Percentiles rank a stretch among this genome's conserved stretches.
Evolutionary conservation across 805 yeast species (phyloP).

Genomic region (Starmerella powellii): DNA sequence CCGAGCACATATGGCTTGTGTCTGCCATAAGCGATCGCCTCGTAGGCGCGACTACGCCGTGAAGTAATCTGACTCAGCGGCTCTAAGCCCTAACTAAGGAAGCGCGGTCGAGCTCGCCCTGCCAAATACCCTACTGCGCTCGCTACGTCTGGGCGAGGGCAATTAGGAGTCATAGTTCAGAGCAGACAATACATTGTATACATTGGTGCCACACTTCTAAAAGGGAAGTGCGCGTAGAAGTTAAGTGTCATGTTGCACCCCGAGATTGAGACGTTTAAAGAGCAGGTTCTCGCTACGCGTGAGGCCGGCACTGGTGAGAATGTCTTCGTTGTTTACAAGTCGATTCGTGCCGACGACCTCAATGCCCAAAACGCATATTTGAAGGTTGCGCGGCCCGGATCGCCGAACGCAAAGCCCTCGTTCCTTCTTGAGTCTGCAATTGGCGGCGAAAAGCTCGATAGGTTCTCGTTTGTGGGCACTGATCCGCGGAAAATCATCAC

Average conservation of each 20-base stretch:
- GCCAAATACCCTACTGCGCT: background rate
- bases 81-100: constrained; percentile 13
- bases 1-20: background rate
- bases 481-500: constrained; percentile 69
- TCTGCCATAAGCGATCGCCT: too few species aligned
- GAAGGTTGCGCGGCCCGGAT: constrained; percentile 57
- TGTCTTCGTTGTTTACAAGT: constrained; percentile 69
- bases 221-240: too few species aligned
- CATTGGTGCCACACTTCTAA: too few species aligned
- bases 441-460: constrained; percentile 76
- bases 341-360: constrained; percentile 60
- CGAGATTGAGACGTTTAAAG: constrained; percentile 35
- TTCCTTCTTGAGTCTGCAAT: constrained; percentile 81
- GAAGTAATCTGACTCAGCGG: constrained; percentile 1
- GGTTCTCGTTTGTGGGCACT: constrained; percentile 85
- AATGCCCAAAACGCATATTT: constrained; percentile 88
- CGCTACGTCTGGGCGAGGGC: background rate
- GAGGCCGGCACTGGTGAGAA: constrained; percentile 36
- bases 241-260: constrained; percentile 46
- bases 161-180: background rate
- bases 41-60: too few species aligned
- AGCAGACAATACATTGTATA: too few species aligned
- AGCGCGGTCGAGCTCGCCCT: background rate
- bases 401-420: constrained; percentile 43
- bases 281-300: constrained; percentile 28